A percentile compares a stretch with the other conserved stretches of the same genome.
Conservation (phyloP, 805 yeast genomes). For the Tetrapisispora taiwanensis region DNA sequence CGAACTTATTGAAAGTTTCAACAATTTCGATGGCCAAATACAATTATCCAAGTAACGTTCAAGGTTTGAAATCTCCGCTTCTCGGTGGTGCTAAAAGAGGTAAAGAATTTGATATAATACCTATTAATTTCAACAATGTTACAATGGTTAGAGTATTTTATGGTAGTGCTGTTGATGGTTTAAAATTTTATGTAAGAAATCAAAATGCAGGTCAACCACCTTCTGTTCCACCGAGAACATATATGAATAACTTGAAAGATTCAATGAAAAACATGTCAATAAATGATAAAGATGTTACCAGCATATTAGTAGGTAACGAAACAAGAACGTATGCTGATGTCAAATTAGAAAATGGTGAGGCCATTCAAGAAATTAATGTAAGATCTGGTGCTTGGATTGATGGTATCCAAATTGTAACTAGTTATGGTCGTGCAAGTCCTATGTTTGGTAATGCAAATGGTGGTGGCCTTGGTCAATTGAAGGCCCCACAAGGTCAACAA, state of each 20-base stretch:
- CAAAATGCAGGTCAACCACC: constrained; percentile 25
- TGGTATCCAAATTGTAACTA: constrained; percentile 65
- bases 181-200: constrained; percentile 39
- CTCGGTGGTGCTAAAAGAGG: constrained; percentile 23
- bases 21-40: constrained; percentile 20
- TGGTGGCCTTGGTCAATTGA: constrained; percentile 46
- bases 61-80: constrained; percentile 24
- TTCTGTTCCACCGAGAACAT: constrained; percentile 39
- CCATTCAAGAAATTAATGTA: constrained; percentile 47
- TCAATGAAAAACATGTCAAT: constrained; percentile 15
- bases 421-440: constrained; percentile 41
- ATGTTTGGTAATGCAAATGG: constrained; percentile 65
- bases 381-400: constrained; percentile 87
- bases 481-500: constrained; percentile 52
- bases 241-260: constrained; percentile 25
- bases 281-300: constrained; percentile 3
- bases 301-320: constrained; percentile 40
- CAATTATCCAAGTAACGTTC: constrained; percentile 15
- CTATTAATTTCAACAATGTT: constrained; percentile 27
- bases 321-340: constrained; percentile 47
- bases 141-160: constrained; percentile 54
- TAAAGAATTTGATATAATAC: constrained; percentile 21
- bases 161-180: constrained; percentile 77
- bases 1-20: constrained; percentile 11
- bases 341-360: constrained; percentile 46